Base-by-base conservation (phyloP, 306 rosid species). In the Quercus engelmannii region DNA sequence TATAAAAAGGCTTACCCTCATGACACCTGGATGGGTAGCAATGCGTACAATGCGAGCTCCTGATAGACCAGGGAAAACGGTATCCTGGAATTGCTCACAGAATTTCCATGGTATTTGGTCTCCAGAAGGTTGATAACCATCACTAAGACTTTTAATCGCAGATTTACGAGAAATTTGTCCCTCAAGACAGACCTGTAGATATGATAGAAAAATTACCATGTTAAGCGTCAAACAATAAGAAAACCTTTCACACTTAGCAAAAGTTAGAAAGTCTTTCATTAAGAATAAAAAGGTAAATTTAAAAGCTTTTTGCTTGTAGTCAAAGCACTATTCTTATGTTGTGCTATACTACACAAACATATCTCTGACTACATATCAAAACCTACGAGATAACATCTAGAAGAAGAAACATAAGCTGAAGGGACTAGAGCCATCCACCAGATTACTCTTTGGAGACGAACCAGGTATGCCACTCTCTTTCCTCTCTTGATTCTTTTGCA, bases 11-110 rank as follows among this genome's bases (percentile, higher is more conserved):
- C 26, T 83, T 86, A 95, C 99, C 98, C 90, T 91, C 90, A 89
- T 91, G 75, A 92, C 95, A 85, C 92, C 93, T 69, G 99, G 98
- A 86, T 95, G 99, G 28, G 99, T 89, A 35, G 99, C 99, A 76
- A 95, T 95, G 77, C 99, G 98, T 35, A 95, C 99, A 84, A 95
- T 92, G 58, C 98, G 98, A 84, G 87, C 99, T 56, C 99, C 99
- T 33, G 98, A 95, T 61, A 95, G 95, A 61, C 89, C 86, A 23
- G 99, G 99, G 55, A 95, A 92, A 78, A 80, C 93, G 0, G 91
- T 88, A 79, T 92, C 99, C 74, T 92, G 97, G 76, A 91, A 95
- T 82, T 91, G 97, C 86, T 95, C 99, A 83, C 91, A 89, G 80
- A 95, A 91, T 85, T 95, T 95, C 98, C 97, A 93, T 46, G 99